These are phyloP conservation scores for Tylopilus subfusipes DNA, from an alignment of 768 basidiomycete genomes.

Conservation along the genomic window DNA sequence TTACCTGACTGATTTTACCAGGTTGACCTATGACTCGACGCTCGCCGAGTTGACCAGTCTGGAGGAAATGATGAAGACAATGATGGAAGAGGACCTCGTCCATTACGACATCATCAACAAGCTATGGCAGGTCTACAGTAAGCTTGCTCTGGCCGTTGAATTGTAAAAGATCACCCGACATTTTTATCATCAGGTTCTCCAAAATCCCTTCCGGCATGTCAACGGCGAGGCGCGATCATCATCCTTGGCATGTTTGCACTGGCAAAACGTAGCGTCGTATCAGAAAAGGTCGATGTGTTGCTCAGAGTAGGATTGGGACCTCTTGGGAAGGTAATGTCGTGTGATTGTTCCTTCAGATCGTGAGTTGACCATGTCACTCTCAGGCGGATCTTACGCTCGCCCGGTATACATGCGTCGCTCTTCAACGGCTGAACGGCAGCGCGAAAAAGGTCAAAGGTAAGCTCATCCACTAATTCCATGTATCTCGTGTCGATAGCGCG, in stretches of 20 bases:
- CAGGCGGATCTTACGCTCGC: constrained; percentile 88
- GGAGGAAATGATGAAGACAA: constrained; percentile 93
- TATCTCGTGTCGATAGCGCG: not conserved
- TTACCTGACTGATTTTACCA: constrained; percentile 29
- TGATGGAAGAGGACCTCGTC: constrained; percentile 88
- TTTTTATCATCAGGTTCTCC: constrained; percentile 54
- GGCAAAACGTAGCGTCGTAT: constrained; percentile 73
- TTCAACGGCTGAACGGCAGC: constrained; percentile 90
- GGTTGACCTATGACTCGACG: constrained; percentile 87
- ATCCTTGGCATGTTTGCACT: constrained; percentile 96
- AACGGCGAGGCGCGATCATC: constrained; percentile 93
- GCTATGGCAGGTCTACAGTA: constrained; percentile 96
- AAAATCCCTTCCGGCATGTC: constrained; percentile 69
- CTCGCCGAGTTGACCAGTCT: constrained; percentile 93
- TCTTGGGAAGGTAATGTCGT: constrained; percentile 64
- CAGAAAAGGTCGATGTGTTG: constrained; percentile 79
- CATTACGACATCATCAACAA: constrained; percentile 83
- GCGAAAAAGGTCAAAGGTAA: constrained; percentile 95
- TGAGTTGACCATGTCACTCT: not conserved
- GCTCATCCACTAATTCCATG: not conserved
- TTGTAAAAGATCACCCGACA: not conserved
- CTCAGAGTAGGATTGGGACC: constrained; percentile 84
- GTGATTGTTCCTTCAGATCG: not conserved
- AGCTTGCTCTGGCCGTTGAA: constrained; percentile 26
- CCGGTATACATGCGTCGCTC: constrained; percentile 88